These are phyloP conservation scores for Microbotryum saponariae DNA, from an alignment of 1,284 basidiomycete genomes.

Conservation along the genomic window DNA sequence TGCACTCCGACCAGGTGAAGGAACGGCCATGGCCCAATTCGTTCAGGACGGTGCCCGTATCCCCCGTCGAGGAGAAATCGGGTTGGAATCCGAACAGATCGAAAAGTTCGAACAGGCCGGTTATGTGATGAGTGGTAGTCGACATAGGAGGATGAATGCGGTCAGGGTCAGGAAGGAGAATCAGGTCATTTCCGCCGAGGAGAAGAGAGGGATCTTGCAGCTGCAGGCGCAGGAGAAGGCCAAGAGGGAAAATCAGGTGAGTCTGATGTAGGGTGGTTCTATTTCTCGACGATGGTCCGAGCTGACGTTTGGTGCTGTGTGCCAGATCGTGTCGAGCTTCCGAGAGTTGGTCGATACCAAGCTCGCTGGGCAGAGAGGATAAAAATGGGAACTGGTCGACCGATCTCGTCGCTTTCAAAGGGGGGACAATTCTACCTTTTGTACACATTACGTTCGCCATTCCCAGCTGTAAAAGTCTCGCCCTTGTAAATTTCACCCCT, in stretches of 20 bases:
- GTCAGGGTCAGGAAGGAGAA: constrained; percentile 98
- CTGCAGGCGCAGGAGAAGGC: constrained; percentile 86
- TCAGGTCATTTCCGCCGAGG: constrained; percentile 89
- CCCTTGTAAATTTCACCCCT: too few species aligned
- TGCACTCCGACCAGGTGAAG: constrained; percentile 85
- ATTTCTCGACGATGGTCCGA: constrained; percentile 50
- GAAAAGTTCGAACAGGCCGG: constrained; percentile 77
- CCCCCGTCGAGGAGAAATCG: constrained; percentile 96
- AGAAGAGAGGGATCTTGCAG: constrained; percentile 88
- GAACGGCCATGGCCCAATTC: constrained; percentile 92
- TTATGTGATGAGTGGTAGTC: constrained; percentile 96
- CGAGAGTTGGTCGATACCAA: constrained; percentile 33
- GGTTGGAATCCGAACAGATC: constrained; percentile 77
- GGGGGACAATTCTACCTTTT: too few species aligned
- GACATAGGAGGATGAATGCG: constrained; percentile 63
- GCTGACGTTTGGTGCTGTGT: too few species aligned
- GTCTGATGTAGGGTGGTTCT: constrained; percentile 41
- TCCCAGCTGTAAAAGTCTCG: too few species aligned
- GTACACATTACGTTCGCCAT: too few species aligned
- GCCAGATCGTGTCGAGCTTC: constrained; percentile 32
- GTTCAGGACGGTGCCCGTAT: constrained; percentile 84
- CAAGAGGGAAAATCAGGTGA: constrained; percentile 60
- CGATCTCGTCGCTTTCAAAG: too few species aligned
- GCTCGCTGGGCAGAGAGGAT: not conserved
- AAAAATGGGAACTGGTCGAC: too few species aligned